Base-by-base conservation (phyloP, 139 green algal species). In the Microglena sp. region DNA sequence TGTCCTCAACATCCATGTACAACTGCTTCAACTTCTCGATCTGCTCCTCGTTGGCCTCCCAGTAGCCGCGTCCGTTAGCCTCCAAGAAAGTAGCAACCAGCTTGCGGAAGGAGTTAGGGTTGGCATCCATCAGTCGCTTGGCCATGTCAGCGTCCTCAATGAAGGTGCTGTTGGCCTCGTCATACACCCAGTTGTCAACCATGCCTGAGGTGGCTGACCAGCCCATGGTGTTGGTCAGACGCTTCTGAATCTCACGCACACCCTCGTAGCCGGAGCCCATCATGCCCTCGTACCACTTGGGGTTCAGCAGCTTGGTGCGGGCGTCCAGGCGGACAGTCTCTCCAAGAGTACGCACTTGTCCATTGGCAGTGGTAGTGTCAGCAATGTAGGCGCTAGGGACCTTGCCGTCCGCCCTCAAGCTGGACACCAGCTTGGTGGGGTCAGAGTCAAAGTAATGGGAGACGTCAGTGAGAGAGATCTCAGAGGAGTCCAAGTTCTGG, bases 281-380 rank as follows among this genome's bases (percentile, higher is more conserved):
- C 93, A 98, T 97, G 77, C 89, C 93, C 84, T 99, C 93, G 65
- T 98, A 99, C 94, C 94, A 99, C 88, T 99, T 99, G 71, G 94
- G 94, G 86, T 99, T 99, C 31, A 99, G 85, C 80, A 99, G 88
- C 91, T 99, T 99, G 45, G 94, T 99, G 75, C 94, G 89, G 0
- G 94, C 88, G 69, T 99, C 94, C 59, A 99, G 82, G 57, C 94
- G 86, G 45, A 99, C 91, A 0, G 92, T 97, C 83, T 97, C 90
- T 22, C 76, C 75, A 68, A 99, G 84, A 3, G 89, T 91, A 29
- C 94, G 86, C 33, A 99, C 94, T 84, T 97, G 91, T 33, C 87
- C 93, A 68, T 99, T 99, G 69, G 94, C 94, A 0, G 94, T 99
- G 62, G 94, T 99, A 33, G 94, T 99, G 83, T 99, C 94, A 21